Percentiles rank a stretch among this genome's conserved stretches.
phyloP scores from a whole-genome alignment of 2,329 filamentous ascomycete genomes.

The Plectosphaerella sp. region DNA sequence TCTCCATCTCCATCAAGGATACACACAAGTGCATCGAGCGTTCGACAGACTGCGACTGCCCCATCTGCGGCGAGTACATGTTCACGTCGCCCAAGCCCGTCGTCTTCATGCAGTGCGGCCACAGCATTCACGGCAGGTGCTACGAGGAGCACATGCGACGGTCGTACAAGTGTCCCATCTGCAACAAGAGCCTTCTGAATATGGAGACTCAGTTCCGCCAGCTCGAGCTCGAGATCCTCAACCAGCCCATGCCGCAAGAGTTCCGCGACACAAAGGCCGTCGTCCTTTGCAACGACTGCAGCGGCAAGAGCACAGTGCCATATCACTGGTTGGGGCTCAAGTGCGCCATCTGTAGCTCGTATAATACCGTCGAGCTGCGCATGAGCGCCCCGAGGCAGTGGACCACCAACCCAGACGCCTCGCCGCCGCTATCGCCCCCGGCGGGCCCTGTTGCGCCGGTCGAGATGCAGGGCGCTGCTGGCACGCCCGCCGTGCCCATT shows the following conservation, averaged over 20 bases:
- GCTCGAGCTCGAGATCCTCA: constrained; percentile 78
- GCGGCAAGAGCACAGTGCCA: constrained; percentile 74
- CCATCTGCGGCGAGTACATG: constrained; percentile 94
- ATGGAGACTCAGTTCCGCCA: constrained; percentile 96
- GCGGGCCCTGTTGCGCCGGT: not conserved
- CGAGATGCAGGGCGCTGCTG: not conserved
- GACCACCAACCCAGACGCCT: not conserved
- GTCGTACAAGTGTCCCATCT: constrained; percentile 95
- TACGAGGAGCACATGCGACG: constrained; percentile 83
- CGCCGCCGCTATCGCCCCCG: not conserved
- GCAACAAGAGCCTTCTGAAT: constrained; percentile 92
- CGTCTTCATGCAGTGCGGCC: constrained; percentile 91
- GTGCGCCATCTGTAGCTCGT: constrained; percentile 69
- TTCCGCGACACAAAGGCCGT: constrained; percentile 76
- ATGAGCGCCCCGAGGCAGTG: constrained; percentile 36
- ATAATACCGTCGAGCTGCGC: constrained; percentile 64
- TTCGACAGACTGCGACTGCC: constrained; percentile 92
- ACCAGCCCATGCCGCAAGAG: constrained; percentile 87
- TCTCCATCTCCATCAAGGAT: constrained; percentile 78
- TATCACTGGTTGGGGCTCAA: constrained; percentile 96
- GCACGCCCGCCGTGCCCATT: not conserved
- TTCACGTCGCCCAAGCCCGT: constrained; percentile 87
- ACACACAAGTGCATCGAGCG: constrained; percentile 93
- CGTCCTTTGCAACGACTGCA: constrained; percentile 93
- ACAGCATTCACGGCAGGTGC: constrained; percentile 90